Conservation (phyloP, 352 stramenopile genomes). For the Albugo laibachii region DNA sequence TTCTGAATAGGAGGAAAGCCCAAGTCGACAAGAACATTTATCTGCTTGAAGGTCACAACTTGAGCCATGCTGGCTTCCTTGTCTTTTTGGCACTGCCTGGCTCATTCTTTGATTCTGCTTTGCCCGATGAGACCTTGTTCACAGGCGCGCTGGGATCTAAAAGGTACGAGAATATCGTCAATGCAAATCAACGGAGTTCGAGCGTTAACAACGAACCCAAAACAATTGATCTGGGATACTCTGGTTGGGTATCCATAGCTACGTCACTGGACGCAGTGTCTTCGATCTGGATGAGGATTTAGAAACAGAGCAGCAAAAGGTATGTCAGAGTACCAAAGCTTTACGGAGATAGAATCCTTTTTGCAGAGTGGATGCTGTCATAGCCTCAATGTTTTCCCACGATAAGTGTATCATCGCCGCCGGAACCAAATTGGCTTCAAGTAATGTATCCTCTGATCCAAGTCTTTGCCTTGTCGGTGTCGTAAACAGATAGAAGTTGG, state of each 20-base stretch:
- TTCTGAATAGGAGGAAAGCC: too few relatives aligned
- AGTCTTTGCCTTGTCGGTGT: conserved; percentile 57
- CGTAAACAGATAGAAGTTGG: conserved; percentile 55
- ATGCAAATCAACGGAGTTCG: neutral
- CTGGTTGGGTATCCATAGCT: neutral
- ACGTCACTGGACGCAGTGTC: conserved; percentile 4
- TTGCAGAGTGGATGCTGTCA: conserved; percentile 9
- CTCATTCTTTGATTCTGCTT: conserved; percentile 6
- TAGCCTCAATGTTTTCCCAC: conserved; percentile 21
- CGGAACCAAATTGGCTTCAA: conserved; percentile 50
- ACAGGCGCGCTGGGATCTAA: conserved; percentile 11
- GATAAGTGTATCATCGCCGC: conserved; percentile 58
- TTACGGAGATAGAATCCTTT: conserved; percentile 21
- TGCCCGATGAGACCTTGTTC: neutral
- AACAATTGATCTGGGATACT: conserved; percentile 11
- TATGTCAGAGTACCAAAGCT: too few relatives aligned
- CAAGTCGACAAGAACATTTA: too few relatives aligned
- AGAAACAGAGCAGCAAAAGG: conserved; percentile 9
- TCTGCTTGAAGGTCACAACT: too few relatives aligned
- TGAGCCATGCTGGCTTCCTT: too few relatives aligned
- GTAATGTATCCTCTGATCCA: conserved; percentile 24
- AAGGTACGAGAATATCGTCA: neutral
- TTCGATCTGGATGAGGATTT: conserved; percentile 7
- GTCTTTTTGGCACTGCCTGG: conserved; percentile 5
- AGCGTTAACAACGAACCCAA: conserved; percentile 7